These are phyloP conservation scores for Ophiocordyceps camponoti-rufipedis DNA, from an alignment of 2,329 filamentous ascomycete species.

Conservation along the genomic window DNA sequence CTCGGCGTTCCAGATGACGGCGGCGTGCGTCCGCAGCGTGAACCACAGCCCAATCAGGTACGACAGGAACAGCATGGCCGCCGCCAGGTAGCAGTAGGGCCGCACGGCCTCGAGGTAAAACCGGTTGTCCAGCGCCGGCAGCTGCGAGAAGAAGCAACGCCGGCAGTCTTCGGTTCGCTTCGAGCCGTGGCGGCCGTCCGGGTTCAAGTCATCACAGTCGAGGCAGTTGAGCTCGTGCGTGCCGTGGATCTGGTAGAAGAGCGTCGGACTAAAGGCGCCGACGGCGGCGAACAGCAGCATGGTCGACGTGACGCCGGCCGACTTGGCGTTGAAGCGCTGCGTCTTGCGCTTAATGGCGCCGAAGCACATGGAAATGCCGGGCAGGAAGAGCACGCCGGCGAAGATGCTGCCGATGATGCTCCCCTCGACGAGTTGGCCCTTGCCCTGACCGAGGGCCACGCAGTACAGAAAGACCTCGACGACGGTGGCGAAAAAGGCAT, in stretches of 20 bases:
- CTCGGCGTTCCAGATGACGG: conserved; percentile 90
- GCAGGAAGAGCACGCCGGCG: conserved; percentile 84
- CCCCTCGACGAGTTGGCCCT: conserved; percentile 82
- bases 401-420: conserved; percentile 98
- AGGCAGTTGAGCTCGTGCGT: conserved; percentile 88
- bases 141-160: conserved; percentile 85
- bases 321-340: conserved; percentile 92
- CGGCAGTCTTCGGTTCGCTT: conserved; percentile 55
- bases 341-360: conserved; percentile 96
- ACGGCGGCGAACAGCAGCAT: conserved; percentile 96
- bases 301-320: conserved; percentile 88
- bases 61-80: conserved; percentile 70
- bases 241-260: conserved; percentile 98
- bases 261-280: conserved; percentile 81
- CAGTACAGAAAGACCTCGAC: conserved; percentile 98
- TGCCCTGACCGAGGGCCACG: conserved; percentile 80
- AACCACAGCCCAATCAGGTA: conserved; percentile 93
- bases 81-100: conserved; percentile 83
- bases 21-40: conserved; percentile 85
- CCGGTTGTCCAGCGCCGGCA: conserved; percentile 62
- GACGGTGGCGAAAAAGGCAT: conserved; percentile 93
- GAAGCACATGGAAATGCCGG: conserved; percentile 95
- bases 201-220: conserved; percentile 32
- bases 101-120: conserved; percentile 86
- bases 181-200: conserved; percentile 11